Evolutionary conservation across 2,329 filamentous ascomycete genomes (phyloP), one percentile per base, ranked within the genome.

Genomic region (Colletotrichum melonis): DNA sequence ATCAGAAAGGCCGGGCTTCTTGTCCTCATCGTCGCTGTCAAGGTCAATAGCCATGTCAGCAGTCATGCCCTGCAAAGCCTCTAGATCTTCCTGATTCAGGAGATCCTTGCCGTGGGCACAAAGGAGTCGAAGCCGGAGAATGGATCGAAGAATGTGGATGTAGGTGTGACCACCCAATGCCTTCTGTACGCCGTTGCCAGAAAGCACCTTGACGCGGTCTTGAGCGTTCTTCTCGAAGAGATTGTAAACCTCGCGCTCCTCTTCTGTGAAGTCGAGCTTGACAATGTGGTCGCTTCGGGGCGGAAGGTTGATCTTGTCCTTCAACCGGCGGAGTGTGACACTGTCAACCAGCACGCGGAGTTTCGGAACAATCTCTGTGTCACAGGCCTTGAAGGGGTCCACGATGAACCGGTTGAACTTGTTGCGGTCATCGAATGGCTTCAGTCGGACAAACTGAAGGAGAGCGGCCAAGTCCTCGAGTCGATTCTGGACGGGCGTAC

Each of bases 71-170:
- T 95, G 93, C 63, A 96, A 90, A 4, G 93, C 87, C 76, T 93
- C 91, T 58, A 97, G 85, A 78, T 98, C 96, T 24, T 96, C 93
- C 46, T 95, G 91, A 69, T 92, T 94, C 3, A 99, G 88, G 8
- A 99, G 89, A 73, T 98, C 96, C 76, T 93, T 93, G n/a, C 97
- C 97, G 80, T 98, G 96, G 1, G 95, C 97, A 79, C 95, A 98
- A 64, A 98, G 93, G 54, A 97, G 88, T 11, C 97, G 94, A 22
- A 99, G 89, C 35, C 96, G 93, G 76, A 97, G 89, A 79, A 99
- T 98, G 5, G 95, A 94, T 76, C 97, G 95, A 74, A 99, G 84
- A 59, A 99, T 97, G 77, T 98, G 94, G 59, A 97, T 95, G 79
- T 98, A 98, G n/a, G 94, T 93, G 76, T 93, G 94, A 55, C 95